Evolutionary conservation across 2,329 filamentous ascomycete genomes (phyloP), one percentile per base, ranked within the genome.

Genomic region (Fusarium nanum): DNA sequence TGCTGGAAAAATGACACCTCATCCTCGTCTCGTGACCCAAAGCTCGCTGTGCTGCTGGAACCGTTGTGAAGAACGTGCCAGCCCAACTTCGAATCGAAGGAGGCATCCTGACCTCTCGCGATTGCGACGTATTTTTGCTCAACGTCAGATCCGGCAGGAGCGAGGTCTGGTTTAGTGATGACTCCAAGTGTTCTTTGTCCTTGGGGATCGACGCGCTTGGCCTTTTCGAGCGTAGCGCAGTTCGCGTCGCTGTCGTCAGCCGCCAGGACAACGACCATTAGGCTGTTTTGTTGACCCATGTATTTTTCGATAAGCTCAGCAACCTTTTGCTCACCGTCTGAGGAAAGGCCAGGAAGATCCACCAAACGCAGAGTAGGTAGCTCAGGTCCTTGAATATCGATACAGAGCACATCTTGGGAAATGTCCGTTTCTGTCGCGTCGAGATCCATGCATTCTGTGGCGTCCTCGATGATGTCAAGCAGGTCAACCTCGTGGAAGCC

Each of bases 121-220:
- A 23, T 23, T 46, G 6, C 14, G 9, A 46, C 16, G 20, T 23
- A 46, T 3, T 64, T 75, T 2, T 59, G 66, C 23, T 46, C 44
- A 27, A 18, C 14, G 22, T 46, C 44, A 25, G 20, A 46, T 46
- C 9, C 44, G 20, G 44, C 8, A 23, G 44, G 23, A 18, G 44
- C 20, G 11, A 46, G 44, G 22, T 46, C 44, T 23, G 44, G 44
- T 12, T 46, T 46, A 23, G 44, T 46, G 44, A 46, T 23, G 9
- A 46, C 44, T 46, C 44, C 44, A 25, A 46, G 11, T 16, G 44
- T 46, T 46, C 44, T n/a, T 46, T 46, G 44, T 27, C 44, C 44
- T 23, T 46, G 44, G 16, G 44, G 44, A 10, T 46, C 44, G 23
- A 46, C 20, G 23, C 44, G 20, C 25, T 46, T 27, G 44, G 44